These are phyloP conservation scores for Aspergillus flavus DNA, from an alignment of 2,329 filamentous ascomycete genomes.

Conservation along the genomic window DNA sequence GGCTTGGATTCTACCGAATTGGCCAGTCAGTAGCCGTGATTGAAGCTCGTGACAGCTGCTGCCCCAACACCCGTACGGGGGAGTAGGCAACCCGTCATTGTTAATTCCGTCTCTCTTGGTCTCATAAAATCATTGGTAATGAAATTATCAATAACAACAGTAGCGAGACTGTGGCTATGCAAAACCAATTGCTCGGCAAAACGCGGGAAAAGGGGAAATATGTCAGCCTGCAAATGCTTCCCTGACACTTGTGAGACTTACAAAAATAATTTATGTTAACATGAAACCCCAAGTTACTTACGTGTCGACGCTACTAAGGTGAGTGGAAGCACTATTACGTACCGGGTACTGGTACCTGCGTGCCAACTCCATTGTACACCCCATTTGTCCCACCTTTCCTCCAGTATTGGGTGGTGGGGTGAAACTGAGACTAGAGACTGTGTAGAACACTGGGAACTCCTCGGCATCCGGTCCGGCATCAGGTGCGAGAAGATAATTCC, in stretches of 20 bases:
- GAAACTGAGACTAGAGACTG: not conserved
- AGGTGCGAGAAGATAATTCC: conserved; percentile 2
- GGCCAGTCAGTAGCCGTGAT: conserved; percentile 10
- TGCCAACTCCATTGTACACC: conserved; percentile 17
- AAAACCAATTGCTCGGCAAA: conserved; percentile 8
- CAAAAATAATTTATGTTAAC: not conserved
- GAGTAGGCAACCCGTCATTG: not conserved
- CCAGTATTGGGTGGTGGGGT: conserved; percentile 19
- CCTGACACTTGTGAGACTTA: not conserved
- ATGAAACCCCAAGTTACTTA: conserved; percentile 10
- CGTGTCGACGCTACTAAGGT: conserved; percentile 1
- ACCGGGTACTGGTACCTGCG: conserved; percentile 25
- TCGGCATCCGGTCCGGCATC: conserved; percentile 23
- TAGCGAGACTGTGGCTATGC: not conserved
- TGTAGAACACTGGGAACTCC: conserved; percentile 5
- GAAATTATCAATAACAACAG: not conserved
- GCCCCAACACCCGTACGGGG: not conserved
- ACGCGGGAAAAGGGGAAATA: not conserved
- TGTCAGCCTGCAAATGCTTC: not conserved
- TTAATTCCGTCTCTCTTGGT: too few species aligned
- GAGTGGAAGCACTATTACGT: conserved; percentile 10
- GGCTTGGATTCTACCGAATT: conserved; percentile 5
- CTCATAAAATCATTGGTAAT: not conserved
- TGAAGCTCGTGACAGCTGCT: conserved; percentile 11
- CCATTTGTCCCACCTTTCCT: conserved; percentile 20